Base-by-base conservation (phyloP, 2,329 filamentous ascomycete genomes). In the Ophiosphaerella korrae region DNA sequence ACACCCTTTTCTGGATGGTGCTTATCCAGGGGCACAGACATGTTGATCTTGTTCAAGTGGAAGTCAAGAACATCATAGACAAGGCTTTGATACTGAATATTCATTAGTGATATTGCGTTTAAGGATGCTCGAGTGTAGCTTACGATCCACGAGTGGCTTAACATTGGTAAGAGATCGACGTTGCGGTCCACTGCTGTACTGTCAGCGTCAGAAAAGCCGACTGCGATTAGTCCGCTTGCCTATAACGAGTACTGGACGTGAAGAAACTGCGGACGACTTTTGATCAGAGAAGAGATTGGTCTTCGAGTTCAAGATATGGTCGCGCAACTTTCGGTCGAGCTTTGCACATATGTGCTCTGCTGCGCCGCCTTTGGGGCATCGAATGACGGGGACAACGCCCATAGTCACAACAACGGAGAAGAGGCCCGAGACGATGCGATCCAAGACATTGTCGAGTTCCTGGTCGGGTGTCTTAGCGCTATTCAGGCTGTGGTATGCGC, bases 401-500 rank as follows among this genome's bases (percentile, higher is more conserved):
- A 97, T 96, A 5, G 94, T 99, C n/a, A 96, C 94, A 52, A 94
- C 88, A 42, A 99, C 94, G 57, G 92, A 97, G 76, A 97, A 99
- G n/a, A 99, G 79, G 0, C 94, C 94, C 66, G 89, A 95, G 43
- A 99, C 94, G 57, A 97, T 93, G 61, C 87, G 87, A 73, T 99
- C 93, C 29, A 99, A 84, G 33, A 94, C 86, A 45, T 83, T 80
- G 67, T 97, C 94, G 47, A 99, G 82, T 68, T 94, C 89, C 52
- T 94, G 90, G 64, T 97, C 94, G 59, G 88, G 90, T 2, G 92
- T 96, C 69, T 90, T 87, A 13, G 89, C 89, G 74, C 92, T 97
- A 77, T 97, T 97, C 68, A 99, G 80, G n/a, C 90, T 91, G 86
- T 90, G 95, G 73, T 99, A 99, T 72, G 96, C 89, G 62, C 94